Percentiles rank a stretch among this genome's conserved stretches.
phyloP scores from a whole-genome alignment of 2,329 filamentous ascomycete genomes.

The Arachnomyces sp. region DNA sequence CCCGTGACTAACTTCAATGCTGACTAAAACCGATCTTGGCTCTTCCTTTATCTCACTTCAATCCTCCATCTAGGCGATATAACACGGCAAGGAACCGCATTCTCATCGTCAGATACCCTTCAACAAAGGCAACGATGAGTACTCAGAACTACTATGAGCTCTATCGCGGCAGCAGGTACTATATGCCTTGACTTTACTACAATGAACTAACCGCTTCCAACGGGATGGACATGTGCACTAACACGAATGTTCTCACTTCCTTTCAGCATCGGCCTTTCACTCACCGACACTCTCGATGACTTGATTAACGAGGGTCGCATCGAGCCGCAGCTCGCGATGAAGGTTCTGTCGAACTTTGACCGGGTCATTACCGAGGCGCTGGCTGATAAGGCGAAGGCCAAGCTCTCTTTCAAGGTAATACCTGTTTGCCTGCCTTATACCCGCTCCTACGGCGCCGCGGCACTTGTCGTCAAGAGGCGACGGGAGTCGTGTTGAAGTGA shows the following conservation, averaged over 20 bases:
- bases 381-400: conserved; percentile 82
- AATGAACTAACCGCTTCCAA: conserved; percentile 3
- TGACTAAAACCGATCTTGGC: background rate
- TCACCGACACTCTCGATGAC: conserved; percentile 95
- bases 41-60: background rate
- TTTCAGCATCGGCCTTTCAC: conserved; percentile 75
- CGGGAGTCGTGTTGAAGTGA: background rate
- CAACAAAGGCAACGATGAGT: conserved; percentile 33
- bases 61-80: background rate
- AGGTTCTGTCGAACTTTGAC: conserved; percentile 93
- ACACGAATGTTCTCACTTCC: conserved; percentile 8
- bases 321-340: conserved; percentile 97
- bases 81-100: conserved; percentile 1
- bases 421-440: background rate
- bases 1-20: background rate
- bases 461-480: too few relatives aligned
- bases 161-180: conserved; percentile 94
- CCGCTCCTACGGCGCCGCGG: background rate
- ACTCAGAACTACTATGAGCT: conserved; percentile 72
- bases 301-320: conserved; percentile 91
- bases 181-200: conserved; percentile 3
- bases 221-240: conserved; percentile 20
- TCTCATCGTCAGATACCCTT: conserved; percentile 4
- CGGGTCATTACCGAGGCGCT: conserved; percentile 84
- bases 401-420: conserved; percentile 86